Evolutionary conservation across 495 filamentous ascomycete species (phyloP).

Genomic region (Trichodelitschia bisporula): DNA sequence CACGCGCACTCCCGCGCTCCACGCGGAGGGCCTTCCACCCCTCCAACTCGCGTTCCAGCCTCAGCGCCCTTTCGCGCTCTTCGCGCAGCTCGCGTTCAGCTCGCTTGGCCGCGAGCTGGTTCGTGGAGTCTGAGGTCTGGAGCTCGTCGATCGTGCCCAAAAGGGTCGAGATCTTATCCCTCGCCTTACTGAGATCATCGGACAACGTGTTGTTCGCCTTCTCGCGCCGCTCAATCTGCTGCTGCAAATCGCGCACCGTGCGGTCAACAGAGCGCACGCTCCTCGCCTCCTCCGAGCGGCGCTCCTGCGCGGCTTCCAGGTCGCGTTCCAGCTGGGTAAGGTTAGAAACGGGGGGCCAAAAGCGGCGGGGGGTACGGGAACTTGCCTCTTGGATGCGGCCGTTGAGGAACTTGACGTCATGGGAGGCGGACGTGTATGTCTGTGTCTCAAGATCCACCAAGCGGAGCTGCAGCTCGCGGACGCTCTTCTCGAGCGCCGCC

Average conservation of each 20-base stretch:
- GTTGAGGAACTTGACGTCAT: slow-evolving; percentile 87
- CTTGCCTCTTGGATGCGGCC: slow-evolving; percentile 88
- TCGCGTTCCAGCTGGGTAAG: slow-evolving; percentile 57
- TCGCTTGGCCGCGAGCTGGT: slow-evolving; percentile 52
- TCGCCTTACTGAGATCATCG: slow-evolving; percentile 58
- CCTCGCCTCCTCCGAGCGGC: slow-evolving; percentile 54
- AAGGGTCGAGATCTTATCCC: slow-evolving; percentile 74
- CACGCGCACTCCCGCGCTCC: slow-evolving; percentile 21
- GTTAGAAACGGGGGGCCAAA: slow-evolving; percentile 10
- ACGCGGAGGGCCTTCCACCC: slow-evolving; percentile 53
- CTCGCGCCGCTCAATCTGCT: slow-evolving; percentile 77
- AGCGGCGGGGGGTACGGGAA: slow-evolving; percentile 6
- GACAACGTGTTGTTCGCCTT: slow-evolving; percentile 55
- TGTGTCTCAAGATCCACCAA: slow-evolving; percentile 92
- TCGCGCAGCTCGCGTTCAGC: slow-evolving; percentile 78
- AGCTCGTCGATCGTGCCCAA: slow-evolving; percentile 83
- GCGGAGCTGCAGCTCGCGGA: slow-evolving; percentile 76
- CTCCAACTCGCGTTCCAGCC: slow-evolving; percentile 75
- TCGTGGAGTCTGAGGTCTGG: slow-evolving; percentile 58
- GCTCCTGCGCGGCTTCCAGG: slow-evolving; percentile 61
- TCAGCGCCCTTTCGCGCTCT: slow-evolving; percentile 58
- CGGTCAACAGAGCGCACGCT: slow-evolving; percentile 85
- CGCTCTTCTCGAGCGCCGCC: slow-evolving; percentile 62
- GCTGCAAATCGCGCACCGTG: slow-evolving; percentile 77
- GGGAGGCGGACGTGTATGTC: slow-evolving; percentile 76